These are phyloP conservation scores for Nasturtium officinale DNA, from an alignment of 345 rosid genomes.

Conservation along the genomic window DNA sequence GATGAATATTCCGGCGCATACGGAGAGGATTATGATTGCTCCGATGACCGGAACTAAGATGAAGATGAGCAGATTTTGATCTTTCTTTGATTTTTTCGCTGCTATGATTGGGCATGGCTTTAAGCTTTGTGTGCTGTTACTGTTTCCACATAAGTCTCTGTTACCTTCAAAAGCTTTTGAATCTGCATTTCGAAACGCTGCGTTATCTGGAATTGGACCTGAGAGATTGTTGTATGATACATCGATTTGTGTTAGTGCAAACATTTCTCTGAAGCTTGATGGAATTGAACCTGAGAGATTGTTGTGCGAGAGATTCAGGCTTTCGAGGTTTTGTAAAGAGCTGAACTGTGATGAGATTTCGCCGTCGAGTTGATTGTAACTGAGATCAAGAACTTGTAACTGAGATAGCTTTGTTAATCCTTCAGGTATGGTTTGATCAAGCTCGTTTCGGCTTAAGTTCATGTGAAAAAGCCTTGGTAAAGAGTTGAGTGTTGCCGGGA, in stretches of 20 bases:
- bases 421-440: constrained; percentile 39
- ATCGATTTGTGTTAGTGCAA: constrained; percentile 33
- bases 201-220: constrained; percentile 47
- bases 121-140: constrained; percentile 22
- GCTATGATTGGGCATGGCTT: constrained; percentile 32
- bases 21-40: constrained; percentile 33
- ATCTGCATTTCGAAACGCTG: constrained; percentile 40
- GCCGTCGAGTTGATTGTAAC: constrained; percentile 48
- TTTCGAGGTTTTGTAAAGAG: constrained; percentile 32
- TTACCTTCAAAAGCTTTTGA: constrained; percentile 43
- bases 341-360: constrained; percentile 39
- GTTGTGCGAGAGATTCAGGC: constrained; percentile 48
- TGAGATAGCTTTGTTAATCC: constrained; percentile 39
- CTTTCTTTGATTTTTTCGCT: constrained; percentile 32
- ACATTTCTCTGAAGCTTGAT: constrained; percentile 15
- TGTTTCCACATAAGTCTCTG: constrained; percentile 45
- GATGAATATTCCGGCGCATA: constrained; percentile 34
- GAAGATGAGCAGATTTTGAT: constrained; percentile 30
- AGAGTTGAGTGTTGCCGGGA: constrained; percentile 36
- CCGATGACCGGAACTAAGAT: constrained; percentile 36
- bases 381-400: constrained; percentile 40
- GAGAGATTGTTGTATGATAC: constrained; percentile 46
- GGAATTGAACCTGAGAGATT: constrained; percentile 47
- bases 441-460: constrained; percentile 44
- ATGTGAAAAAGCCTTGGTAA: constrained; percentile 32